Base-by-base conservation (phyloP, 2,329 filamentous ascomycete genomes). In the Stemphylium beticola region DNA sequence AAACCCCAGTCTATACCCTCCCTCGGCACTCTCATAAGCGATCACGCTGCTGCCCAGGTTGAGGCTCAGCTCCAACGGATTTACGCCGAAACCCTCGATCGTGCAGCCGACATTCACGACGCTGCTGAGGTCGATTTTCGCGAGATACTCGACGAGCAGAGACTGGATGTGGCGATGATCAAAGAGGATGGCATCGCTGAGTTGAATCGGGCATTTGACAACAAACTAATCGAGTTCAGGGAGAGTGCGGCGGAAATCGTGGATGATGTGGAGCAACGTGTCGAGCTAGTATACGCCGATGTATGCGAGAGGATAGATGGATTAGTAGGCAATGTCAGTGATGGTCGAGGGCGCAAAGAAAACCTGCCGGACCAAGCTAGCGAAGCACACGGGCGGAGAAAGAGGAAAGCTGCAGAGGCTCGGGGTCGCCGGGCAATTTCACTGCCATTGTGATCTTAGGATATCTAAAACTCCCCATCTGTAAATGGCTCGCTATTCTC, bases 81-180 rank as follows among this genome's bases (percentile, higher is more conserved):
- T 2, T 61, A 50, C 15, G 37, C 39, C 3, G 36, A 62, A 14
- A 47, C 55, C 1, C 34, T 53, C 11, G 45, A 50, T 22, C 43
- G 61, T 17, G 58, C 58, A 2, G 37, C 53, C 15, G 44, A 49
- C 29, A 33, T 61, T 14, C 55, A 50, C 1, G 33, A 11, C 17
- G 32, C 24, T 6, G 58, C 58, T 10, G 55, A 61, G 2, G 43
- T 44, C 6, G 49, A 62, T 4, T 57, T 62, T 18, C 31, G 45
- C 10, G 58, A 58, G 4, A 36, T 55, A 9, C 10, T 62, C 4
- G 54, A 49, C 3, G 54, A 62, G 4, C 36, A 55, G 8, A 51
- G 47, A 22, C 17, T 53, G 7, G 40, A 56, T 10, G 26, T 55
- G 6, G 32, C 15, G 3, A 38, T 43, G 9, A 39, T 41, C 32